Percentiles rank a stretch among this genome's conserved stretches.
Evolutionary conservation across 352 stramenopile species (phyloP).

Genomic region (Elongisporangium undulatum): DNA sequence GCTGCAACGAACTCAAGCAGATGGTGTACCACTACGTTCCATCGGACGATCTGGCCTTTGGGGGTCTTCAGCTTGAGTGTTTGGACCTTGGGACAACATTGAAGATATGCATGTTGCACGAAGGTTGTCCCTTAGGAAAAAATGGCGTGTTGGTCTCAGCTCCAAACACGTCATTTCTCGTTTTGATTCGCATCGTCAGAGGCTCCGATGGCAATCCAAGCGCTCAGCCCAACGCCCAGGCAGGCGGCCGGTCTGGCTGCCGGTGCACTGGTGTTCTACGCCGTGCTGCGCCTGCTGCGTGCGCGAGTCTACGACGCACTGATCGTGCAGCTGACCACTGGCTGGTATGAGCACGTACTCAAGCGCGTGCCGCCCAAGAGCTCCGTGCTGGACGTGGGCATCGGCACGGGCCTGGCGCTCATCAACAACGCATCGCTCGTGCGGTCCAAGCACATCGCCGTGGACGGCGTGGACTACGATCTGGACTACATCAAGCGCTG

Average conservation of each 20-base stretch:
- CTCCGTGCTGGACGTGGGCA: conserved; percentile 85
- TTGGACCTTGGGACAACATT: too few relatives aligned
- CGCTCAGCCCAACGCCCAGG: not conserved
- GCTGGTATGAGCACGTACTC: conserved; percentile 88
- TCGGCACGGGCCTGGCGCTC: conserved; percentile 81
- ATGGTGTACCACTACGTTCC: not conserved
- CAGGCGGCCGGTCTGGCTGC: not conserved
- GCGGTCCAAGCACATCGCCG: conserved; percentile 53
- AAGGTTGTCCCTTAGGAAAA: not conserved
- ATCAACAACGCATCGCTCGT: conserved; percentile 63
- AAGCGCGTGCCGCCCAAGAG: conserved; percentile 40
- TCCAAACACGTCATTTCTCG: not conserved
- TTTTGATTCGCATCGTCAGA: not conserved
- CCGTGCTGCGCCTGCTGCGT: conserved; percentile 43
- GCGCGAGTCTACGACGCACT: conserved; percentile 86
- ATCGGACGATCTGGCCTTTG: not conserved
- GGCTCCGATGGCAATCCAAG: not conserved
- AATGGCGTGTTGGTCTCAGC: not conserved
- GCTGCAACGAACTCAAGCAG: too few relatives aligned
- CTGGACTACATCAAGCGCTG: conserved; percentile 79
- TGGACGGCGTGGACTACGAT: conserved; percentile 91
- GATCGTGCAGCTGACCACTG: conserved; percentile 85
- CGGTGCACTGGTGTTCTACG: conserved; percentile 36
- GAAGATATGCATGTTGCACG: not conserved
- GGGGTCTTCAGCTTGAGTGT: not conserved